Evolutionary conservation across 352 stramenopile species (phyloP).

Genomic region (Peronospora belbahrii): DNA sequence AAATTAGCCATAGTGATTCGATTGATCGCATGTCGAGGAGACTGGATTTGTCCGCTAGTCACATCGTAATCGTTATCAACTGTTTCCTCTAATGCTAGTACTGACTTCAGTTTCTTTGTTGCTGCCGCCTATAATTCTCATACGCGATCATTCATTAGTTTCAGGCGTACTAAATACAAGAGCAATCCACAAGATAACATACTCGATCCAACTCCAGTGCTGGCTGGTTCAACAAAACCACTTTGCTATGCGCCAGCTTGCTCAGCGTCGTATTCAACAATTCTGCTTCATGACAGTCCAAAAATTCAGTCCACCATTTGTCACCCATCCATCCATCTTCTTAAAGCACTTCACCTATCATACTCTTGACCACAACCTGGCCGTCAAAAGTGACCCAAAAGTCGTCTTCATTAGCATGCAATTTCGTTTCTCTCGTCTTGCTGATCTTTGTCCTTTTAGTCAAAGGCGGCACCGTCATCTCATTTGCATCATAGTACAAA

Average conservation of each 20-base stretch:
- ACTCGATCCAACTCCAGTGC: slow-evolving; percentile 37
- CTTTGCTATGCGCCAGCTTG: slow-evolving; percentile 49
- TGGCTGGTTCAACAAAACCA: slow-evolving; percentile 45
- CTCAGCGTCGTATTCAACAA: slow-evolving; percentile 65
- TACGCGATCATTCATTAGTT: background rate
- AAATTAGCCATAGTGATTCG: slow-evolving; percentile 12
- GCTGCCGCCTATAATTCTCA: slow-evolving; percentile 12
- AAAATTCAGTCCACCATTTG: slow-evolving; percentile 9
- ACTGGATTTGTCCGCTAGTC: background rate
- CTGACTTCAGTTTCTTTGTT: slow-evolving; percentile 11
- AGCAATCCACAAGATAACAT: background rate
- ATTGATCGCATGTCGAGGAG: background rate
- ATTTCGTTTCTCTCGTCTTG: slow-evolving; percentile 1
- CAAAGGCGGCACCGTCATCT: slow-evolving; percentile 21
- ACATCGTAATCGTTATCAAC: background rate
- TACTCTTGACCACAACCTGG: slow-evolving; percentile 53
- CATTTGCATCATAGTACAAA: slow-evolving; percentile 51
- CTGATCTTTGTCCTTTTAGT: slow-evolving; percentile 50
- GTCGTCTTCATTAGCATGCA: slow-evolving; percentile 27
- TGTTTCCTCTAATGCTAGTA: slow-evolving; percentile 1
- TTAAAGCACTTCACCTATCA: slow-evolving; percentile 42
- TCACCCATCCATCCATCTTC: background rate
- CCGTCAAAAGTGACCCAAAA: slow-evolving; percentile 69
- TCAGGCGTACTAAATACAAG: background rate
- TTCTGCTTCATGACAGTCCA: slow-evolving; percentile 20